These are phyloP conservation scores for Solanum virginianum DNA, from an alignment of 257 asterid genomes.

Conservation along the genomic window DNA sequence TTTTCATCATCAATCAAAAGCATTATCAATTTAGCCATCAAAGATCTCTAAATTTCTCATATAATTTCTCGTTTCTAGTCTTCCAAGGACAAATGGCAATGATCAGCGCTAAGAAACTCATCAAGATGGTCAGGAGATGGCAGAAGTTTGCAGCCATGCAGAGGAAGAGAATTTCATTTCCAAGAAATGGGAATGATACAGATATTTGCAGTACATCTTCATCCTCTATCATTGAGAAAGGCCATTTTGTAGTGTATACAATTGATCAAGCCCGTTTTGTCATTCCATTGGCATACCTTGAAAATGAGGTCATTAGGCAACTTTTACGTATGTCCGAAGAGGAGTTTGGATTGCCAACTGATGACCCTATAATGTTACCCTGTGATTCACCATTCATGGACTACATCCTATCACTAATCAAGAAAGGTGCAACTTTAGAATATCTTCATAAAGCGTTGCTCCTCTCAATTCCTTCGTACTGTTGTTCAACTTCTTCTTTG, in stretches of 20 bases:
- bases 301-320: too few relatives aligned
- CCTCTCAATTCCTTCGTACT: not conserved
- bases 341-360: not conserved
- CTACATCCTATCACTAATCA: constrained; percentile 9
- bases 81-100: not conserved
- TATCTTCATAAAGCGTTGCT: constrained; percentile 16
- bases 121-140: not conserved
- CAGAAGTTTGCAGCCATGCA: not conserved
- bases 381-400: constrained; percentile 13
- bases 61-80: not conserved
- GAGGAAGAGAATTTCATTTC: not conserved
- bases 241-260: too few relatives aligned
- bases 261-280: too few relatives aligned
- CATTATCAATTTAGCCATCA: not conserved
- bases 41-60: too few relatives aligned
- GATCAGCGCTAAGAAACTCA: not conserved
- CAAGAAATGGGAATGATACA: not conserved
- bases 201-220: not conserved
- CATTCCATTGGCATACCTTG: too few relatives aligned
- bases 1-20: not conserved
- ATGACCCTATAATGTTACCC: constrained; percentile 11
- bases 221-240: too few relatives aligned
- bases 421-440: not conserved
- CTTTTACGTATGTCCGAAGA: constrained; percentile 10
- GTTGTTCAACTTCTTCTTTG: not conserved